A percentile compares a stretch with the other conserved stretches of the same genome.
These are phyloP conservation scores for Kluyveromyces marxianus DNA, from an alignment of 1,139 yeast species.

Conservation along the genomic window DNA sequence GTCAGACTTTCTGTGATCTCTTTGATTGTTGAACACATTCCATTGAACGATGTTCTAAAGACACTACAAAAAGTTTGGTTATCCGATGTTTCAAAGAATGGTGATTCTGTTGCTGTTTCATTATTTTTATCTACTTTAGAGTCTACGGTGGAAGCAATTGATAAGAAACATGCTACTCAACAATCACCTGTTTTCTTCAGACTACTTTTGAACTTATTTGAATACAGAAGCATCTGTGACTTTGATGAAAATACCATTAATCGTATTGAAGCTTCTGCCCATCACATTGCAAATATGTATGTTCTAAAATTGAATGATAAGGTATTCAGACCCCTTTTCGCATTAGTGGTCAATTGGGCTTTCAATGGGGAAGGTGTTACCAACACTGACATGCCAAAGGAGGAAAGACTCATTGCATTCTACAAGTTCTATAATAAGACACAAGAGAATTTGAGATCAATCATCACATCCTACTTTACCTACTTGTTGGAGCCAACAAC, in stretches of 20 bases:
- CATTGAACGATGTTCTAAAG: constrained; percentile 52
- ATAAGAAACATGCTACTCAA: constrained; percentile 64
- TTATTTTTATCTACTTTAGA: constrained; percentile 62
- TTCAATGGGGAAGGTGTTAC: constrained; percentile 68
- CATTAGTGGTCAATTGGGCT: constrained; percentile 88
- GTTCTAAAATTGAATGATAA: constrained; percentile 92
- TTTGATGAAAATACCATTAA: constrained; percentile 71
- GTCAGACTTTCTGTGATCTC: constrained; percentile 62
- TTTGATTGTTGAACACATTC: constrained; percentile 61
- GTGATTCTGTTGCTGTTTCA: constrained; percentile 49
- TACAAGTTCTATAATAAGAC: constrained; percentile 81
- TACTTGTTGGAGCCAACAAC: constrained; percentile 72
- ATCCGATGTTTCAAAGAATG: constrained; percentile 38
- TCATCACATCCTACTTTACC: constrained; percentile 81
- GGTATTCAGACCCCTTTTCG: constrained; percentile 86
- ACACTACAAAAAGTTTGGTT: constrained; percentile 59
- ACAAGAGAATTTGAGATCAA: constrained; percentile 76
- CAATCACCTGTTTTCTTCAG: constrained; percentile 66
- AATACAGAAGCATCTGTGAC: constrained; percentile 47
- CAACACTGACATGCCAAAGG: constrained; percentile 38
- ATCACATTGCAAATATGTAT: constrained; percentile 62
- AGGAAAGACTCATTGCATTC: constrained; percentile 59
- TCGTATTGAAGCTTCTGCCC: constrained; percentile 72
- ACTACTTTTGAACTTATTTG: constrained; percentile 66
- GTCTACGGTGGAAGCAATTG: constrained; percentile 54